These are phyloP conservation scores for Stephanodiscus minutulus DNA, from an alignment of 108 stramenopile genomes.

Conservation along the genomic window DNA sequence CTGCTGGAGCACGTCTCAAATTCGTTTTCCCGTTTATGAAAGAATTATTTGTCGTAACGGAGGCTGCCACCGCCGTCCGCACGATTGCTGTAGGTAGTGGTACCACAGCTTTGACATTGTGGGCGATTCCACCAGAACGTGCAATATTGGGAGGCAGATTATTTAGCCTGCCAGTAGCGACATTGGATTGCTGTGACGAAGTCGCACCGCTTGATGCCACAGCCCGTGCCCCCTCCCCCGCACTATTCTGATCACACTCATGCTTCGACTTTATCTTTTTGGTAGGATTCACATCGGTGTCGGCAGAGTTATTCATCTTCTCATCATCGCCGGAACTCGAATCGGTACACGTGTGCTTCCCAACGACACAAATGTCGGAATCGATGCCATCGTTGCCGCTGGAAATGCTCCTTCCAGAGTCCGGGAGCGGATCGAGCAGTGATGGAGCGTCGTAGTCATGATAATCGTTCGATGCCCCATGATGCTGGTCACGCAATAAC, in stretches of 20 bases:
- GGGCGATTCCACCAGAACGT: constrained; percentile 71
- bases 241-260: background rate
- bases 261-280: constrained; percentile 49
- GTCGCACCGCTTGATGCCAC: background rate
- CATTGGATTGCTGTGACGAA: background rate
- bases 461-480: constrained; percentile 53
- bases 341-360: constrained; percentile 67
- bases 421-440: constrained; percentile 72
- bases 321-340: constrained; percentile 71
- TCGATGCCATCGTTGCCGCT: constrained; percentile 48
- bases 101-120: constrained; percentile 56
- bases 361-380: constrained; percentile 53
- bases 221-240: constrained; percentile 18
- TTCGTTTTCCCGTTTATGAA: constrained; percentile 47
- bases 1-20: constrained; percentile 63
- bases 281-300: constrained; percentile 20
- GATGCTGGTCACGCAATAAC: constrained; percentile 15
- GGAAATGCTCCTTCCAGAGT: constrained; percentile 47
- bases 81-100: background rate
- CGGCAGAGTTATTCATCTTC: constrained; percentile 27
- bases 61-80: background rate
- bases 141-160: constrained; percentile 73
- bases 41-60: background rate
- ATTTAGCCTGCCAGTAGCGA: background rate
- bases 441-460: constrained; percentile 83